These are phyloP conservation scores for Acacia acuminata DNA, from an alignment of 306 rosid species.

Conservation along the genomic window DNA sequence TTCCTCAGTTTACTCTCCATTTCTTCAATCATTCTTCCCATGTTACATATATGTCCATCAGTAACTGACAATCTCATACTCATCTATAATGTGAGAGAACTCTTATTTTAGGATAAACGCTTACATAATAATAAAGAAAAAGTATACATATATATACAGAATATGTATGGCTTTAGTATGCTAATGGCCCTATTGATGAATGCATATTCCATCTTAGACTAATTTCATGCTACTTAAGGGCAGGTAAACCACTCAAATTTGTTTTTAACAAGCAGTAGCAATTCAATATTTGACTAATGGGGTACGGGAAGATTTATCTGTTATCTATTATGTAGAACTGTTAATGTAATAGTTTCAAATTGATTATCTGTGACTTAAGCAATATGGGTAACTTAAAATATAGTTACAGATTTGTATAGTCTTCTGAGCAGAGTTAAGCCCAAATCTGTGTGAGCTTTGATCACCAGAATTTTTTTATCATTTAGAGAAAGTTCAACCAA, in stretches of 20 bases:
- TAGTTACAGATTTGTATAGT: not conserved
- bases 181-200: not conserved
- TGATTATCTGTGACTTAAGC: not conserved
- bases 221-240: not conserved
- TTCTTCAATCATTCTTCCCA: slow-evolving; percentile 99
- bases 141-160: not conserved
- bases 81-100: slow-evolving; percentile 56
- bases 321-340: not conserved
- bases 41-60: slow-evolving; percentile 94
- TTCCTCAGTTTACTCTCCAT: slow-evolving; percentile 98
- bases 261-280: not conserved
- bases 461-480: not conserved
- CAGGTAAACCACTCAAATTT: not conserved
- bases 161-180: not conserved
- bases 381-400: not conserved
- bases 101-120: not conserved
- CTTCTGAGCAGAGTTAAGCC: not conserved
- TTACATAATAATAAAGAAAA: not conserved
- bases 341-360: not conserved
- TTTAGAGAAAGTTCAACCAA: not conserved
- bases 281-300: not conserved
- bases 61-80: slow-evolving; percentile 75
- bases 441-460: not conserved
- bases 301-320: not conserved
- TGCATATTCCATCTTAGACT: slow-evolving; percentile 1